Conservation (phyloP, 2,329 filamentous ascomycete genomes). For the Septoria petroselini region DNA sequence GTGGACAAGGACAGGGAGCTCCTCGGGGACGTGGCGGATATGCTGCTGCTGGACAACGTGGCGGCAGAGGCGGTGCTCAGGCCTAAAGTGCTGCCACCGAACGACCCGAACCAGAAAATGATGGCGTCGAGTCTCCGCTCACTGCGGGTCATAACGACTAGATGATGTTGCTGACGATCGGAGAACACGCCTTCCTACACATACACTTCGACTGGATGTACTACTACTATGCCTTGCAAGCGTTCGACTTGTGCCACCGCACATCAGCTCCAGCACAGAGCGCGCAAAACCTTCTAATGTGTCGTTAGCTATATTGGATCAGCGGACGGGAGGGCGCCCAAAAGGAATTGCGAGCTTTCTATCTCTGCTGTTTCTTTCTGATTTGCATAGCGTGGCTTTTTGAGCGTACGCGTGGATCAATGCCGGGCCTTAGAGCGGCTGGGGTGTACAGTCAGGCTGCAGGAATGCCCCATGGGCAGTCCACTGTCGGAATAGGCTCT, state of each 20-base stretch:
- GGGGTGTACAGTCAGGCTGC: neutral
- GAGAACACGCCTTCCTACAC: too few species aligned
- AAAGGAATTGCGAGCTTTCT: slow-evolving; percentile 13
- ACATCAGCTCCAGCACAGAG: neutral
- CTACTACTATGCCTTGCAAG: slow-evolving; percentile 13
- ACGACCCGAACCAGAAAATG: neutral
- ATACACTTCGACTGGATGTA: slow-evolving; percentile 14
- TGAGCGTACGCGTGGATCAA: slow-evolving; percentile 1
- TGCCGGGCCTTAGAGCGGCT: slow-evolving; percentile 1
- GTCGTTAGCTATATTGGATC: slow-evolving; percentile 17
- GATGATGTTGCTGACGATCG: too few species aligned
- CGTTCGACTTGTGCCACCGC: neutral
- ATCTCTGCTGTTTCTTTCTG: slow-evolving; percentile 9
- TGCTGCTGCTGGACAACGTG: slow-evolving; percentile 12
- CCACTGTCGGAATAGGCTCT: too few species aligned
- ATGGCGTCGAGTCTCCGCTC: neutral
- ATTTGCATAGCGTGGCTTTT: slow-evolving; percentile 21
- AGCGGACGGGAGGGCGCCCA: neutral
- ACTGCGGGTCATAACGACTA: neutral
- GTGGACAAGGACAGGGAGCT: slow-evolving; percentile 39
- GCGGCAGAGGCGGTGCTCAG: slow-evolving; percentile 14
- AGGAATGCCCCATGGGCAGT: slow-evolving; percentile 7
- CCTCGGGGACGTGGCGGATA: slow-evolving; percentile 24
- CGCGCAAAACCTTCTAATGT: slow-evolving; percentile 18
- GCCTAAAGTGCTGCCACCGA: slow-evolving; percentile 1